Conservation (phyloP, 331 rosid genomes). For the Malus hybrid region DNA sequence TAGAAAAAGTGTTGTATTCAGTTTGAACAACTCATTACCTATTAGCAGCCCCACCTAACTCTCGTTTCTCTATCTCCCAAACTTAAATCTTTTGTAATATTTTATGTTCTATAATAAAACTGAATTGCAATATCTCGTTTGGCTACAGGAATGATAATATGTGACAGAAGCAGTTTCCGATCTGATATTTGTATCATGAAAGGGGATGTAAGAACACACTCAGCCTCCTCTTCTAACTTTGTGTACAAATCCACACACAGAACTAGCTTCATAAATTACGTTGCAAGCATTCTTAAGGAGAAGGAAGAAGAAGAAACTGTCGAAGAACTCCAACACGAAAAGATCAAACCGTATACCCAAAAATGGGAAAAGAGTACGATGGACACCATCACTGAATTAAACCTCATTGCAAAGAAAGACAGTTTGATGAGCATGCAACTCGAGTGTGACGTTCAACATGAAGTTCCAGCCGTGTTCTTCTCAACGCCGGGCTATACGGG, state of each 20-base stretch:
- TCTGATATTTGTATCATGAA: conserved; percentile 75
- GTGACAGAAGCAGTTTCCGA: conserved; percentile 72
- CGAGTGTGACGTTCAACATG: conserved; percentile 56
- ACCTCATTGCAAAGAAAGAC: conserved; percentile 41
- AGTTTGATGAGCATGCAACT: conserved; percentile 4
- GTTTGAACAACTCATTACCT: too few species aligned
- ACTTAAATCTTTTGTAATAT: too few species aligned
- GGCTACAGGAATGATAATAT: conserved; percentile 54
- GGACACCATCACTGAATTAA: conserved; percentile 57
- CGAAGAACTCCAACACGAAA: conserved; percentile 42
- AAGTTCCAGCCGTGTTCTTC: conserved; percentile 82
- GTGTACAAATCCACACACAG: conserved; percentile 34
- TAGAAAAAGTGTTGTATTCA: too few species aligned
- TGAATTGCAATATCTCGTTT: background rate
- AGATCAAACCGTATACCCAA: conserved; percentile 65
- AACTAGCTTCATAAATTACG: background rate
- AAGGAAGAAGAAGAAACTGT: background rate
- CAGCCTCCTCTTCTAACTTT: conserved; percentile 54
- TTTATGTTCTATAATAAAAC: too few species aligned
- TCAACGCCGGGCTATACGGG: conserved; percentile 91
- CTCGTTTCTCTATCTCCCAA: too few species aligned
- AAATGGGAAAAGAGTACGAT: conserved; percentile 78
- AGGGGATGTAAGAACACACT: conserved; percentile 77
- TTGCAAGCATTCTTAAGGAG: conserved; percentile 12
- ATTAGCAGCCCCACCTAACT: too few species aligned